Evolutionary conservation across 495 filamentous ascomycete species (phyloP).

Genomic region (Penicillium chermesinum): DNA sequence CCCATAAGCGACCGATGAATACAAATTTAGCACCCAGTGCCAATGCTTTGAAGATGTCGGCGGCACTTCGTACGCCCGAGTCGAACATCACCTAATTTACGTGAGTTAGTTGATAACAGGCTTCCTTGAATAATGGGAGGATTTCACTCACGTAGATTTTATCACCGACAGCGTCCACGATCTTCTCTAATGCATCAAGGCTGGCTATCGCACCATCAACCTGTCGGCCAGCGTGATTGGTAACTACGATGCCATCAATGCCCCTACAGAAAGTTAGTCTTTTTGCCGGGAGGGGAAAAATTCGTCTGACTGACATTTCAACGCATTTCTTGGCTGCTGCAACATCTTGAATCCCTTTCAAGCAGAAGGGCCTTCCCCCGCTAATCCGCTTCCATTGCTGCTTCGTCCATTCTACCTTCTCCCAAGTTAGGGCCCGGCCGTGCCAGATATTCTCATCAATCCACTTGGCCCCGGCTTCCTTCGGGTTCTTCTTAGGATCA

Average conservation of each 20-base stretch:
- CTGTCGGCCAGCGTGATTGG: slow-evolving; percentile 56
- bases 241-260: slow-evolving; percentile 34
- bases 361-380: slow-evolving; percentile 50
- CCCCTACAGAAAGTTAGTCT: slow-evolving; percentile 30
- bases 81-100: slow-evolving; percentile 51
- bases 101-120: background rate
- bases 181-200: slow-evolving; percentile 57
- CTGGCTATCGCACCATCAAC: slow-evolving; percentile 57
- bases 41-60: slow-evolving; percentile 58
- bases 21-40: slow-evolving; percentile 61
- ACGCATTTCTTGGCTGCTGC: slow-evolving; percentile 50
- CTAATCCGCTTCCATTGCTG: slow-evolving; percentile 47
- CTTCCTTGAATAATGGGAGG: background rate
- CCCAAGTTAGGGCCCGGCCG: slow-evolving; percentile 55
- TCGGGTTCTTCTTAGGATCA: slow-evolving; percentile 44
- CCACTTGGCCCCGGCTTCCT: slow-evolving; percentile 53
- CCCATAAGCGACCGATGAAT: slow-evolving; percentile 57
- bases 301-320: slow-evolving; percentile 50
- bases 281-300: background rate
- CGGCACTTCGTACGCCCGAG: slow-evolving; percentile 51
- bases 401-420: slow-evolving; percentile 51
- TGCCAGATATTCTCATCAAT: slow-evolving; percentile 61
- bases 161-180: slow-evolving; percentile 49
- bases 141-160: slow-evolving; percentile 31
- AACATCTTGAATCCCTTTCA: slow-evolving; percentile 55